phyloP scores from a whole-genome alignment of 2,329 filamentous ascomycete genomes.

The Alternaria burnsii region DNA sequence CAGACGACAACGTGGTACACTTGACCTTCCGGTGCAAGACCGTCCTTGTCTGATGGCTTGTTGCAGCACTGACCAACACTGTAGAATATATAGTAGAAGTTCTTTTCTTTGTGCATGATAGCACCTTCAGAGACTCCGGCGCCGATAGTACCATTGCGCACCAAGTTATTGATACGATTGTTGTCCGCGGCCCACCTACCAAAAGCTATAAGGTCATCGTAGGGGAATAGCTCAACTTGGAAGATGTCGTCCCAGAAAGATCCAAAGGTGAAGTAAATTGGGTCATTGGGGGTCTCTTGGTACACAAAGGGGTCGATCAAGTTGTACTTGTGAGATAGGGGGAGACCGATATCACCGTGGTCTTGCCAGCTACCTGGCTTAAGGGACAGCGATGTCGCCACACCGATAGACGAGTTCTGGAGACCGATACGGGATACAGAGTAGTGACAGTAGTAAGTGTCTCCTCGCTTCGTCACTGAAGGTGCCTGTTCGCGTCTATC shows the following conservation, averaged over 20 bases:
- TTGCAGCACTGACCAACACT: constrained; percentile 67
- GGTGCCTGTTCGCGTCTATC: constrained; percentile 61
- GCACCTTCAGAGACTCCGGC: constrained; percentile 57
- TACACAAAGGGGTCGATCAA: constrained; percentile 62
- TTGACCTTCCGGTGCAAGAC: constrained; percentile 59
- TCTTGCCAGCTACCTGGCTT: constrained; percentile 67
- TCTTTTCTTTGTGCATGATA: constrained; percentile 60
- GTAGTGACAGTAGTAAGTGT: constrained; percentile 69
- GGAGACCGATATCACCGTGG: constrained; percentile 59
- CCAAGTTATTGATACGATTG: constrained; percentile 23
- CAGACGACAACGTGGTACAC: constrained; percentile 73
- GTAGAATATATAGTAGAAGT: constrained; percentile 70
- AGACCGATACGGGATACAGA: constrained; percentile 66
- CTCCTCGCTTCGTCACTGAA: constrained; percentile 64
- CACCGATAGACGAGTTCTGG: constrained; percentile 68
- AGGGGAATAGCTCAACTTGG: constrained; percentile 60
- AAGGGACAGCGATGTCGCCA: constrained; percentile 58
- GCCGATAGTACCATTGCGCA: constrained; percentile 27
- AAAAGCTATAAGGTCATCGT: constrained; percentile 17
- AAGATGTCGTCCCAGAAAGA: constrained; percentile 73
- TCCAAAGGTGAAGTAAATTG: constrained; percentile 67
- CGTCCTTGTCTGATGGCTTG: constrained; percentile 52
- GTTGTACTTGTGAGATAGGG: constrained; percentile 50
- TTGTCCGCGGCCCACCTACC: constrained; percentile 12
- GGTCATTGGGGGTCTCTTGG: constrained; percentile 31